Base-by-base conservation (phyloP, 768 basidiomycete species). In the Phaeotremella skinneri region DNA sequence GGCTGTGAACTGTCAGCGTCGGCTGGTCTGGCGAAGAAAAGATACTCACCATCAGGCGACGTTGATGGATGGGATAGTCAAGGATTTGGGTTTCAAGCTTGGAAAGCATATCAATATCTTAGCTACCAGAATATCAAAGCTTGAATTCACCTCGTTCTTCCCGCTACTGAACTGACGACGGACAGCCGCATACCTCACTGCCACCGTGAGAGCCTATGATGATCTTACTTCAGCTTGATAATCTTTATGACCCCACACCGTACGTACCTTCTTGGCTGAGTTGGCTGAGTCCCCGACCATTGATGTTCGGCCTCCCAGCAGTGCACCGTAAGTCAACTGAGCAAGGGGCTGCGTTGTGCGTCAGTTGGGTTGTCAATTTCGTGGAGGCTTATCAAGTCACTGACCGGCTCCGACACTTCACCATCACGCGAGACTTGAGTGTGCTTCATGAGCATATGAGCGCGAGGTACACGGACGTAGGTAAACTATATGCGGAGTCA, bases 391-490 rank as follows among this genome's bases (percentile, higher is more conserved):
- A 61, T 23, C 16, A 16, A 23, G 2, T 3, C 45, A 61, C 70
- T 59, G 42, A 72, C 73, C 0, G 79, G 78, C 42, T 79, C 78
- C 20, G 74, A 73, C n/a, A 80, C 79, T 9, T 70, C 59, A 27
- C 78, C 79, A 13, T 78, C 70, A 9, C 78, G 64, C 0, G 77
- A 77, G 13, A 79, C 78, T 59, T 80, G 79, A 27, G 78, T 78
- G 62, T 80, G 78, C 70, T 80, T 80, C 79, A 80, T 80, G 62
- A 80, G 75, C 79, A 80, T 79, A 49, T 78, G 72, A 9, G 74
- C 73, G 49, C 80, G 71, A 9, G 80, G 79, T 7, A 80, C 74
- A 26, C 78, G 72, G 51, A 80, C 80, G 56, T 78, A 74, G 30
- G 79, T 79, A 71, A 80, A 80, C 58, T 76, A 37, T 37, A 37